These are phyloP conservation scores for Fusarium sp. DNA, from an alignment of 2,329 filamentous ascomycete species.

Conservation along the genomic window DNA sequence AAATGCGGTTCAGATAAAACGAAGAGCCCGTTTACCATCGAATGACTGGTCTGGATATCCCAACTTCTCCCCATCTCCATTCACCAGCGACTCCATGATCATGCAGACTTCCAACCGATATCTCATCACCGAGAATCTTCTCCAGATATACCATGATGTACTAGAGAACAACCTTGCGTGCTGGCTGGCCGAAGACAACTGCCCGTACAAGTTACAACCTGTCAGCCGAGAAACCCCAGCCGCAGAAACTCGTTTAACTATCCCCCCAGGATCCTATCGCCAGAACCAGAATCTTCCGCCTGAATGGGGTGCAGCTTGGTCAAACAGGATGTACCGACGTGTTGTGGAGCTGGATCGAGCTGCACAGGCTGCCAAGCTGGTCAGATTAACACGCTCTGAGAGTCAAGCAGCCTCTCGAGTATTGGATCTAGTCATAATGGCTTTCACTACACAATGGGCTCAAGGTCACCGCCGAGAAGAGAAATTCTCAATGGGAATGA, in stretches of 20 bases:
- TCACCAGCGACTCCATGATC: neutral
- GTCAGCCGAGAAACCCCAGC: neutral
- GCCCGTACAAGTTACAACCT: neutral
- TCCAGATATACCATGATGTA: neutral
- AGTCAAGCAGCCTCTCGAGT: neutral
- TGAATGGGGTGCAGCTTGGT: neutral
- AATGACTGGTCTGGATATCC: neutral
- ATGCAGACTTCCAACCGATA: neutral
- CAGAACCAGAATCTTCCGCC: neutral
- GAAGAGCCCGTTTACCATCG: rapidly evolving
- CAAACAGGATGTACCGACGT: neutral
- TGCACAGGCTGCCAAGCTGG: rapidly evolving
- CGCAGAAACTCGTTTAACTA: rapidly evolving
- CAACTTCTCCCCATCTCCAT: neutral
- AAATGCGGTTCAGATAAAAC: neutral
- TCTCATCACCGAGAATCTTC: neutral
- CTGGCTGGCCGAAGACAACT: neutral
- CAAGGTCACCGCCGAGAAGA: neutral
- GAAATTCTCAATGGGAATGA: rapidly evolving
- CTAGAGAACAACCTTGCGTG: neutral
- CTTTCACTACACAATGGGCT: neutral
- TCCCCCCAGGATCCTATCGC: neutral
- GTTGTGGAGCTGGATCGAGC: neutral
- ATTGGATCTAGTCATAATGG: rapidly evolving
- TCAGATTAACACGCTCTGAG: rapidly evolving